Percentiles rank a stretch among this genome's conserved stretches.
Evolutionary conservation across 805 yeast genomes (phyloP).

Genomic region (Osmozyma mogii): DNA sequence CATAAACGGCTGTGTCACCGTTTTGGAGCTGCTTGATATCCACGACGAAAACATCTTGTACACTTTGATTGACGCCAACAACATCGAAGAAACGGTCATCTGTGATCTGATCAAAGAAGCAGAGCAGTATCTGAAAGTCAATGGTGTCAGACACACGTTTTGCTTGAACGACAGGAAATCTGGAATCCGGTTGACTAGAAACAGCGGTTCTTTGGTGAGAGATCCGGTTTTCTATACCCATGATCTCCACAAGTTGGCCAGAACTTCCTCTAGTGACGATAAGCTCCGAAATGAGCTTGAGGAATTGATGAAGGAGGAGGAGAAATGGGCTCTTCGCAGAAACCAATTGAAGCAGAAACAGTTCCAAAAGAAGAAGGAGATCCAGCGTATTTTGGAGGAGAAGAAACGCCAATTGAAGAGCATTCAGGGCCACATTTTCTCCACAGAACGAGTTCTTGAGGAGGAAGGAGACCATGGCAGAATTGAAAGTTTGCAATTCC

Average conservation of each 20-base stretch:
- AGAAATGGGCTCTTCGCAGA: constrained; percentile 8
- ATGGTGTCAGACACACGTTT: constrained; percentile 31
- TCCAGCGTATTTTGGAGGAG: constrained; percentile 6
- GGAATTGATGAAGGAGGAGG: constrained; percentile 10
- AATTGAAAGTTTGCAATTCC: constrained; percentile 28
- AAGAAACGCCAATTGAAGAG: constrained; percentile 7
- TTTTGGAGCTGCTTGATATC: constrained; percentile 56
- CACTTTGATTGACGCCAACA: constrained; percentile 54
- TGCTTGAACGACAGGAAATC: constrained; percentile 36
- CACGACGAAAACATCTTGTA: constrained; percentile 47
- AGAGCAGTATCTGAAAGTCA: constrained; percentile 24
- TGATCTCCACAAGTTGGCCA: constrained; percentile 22
- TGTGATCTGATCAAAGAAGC: constrained; percentile 46
- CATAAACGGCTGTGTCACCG: constrained; percentile 35
- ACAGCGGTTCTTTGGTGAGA: constrained; percentile 37
- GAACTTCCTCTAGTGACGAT: constrained; percentile 10
- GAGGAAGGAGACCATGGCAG: constrained; percentile 40
- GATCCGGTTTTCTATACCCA: constrained; percentile 46
- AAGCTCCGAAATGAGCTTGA: constrained; percentile 12
- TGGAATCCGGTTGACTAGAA: constrained; percentile 31
- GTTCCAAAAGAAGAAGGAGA: constrained; percentile 5
- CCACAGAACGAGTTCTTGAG: constrained; percentile 30
- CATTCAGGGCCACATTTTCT: constrained; percentile 18
- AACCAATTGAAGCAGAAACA: constrained; percentile 10
- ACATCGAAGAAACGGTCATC: constrained; percentile 52